phyloP scores from a whole-genome alignment of 2,329 filamentous ascomycete species.

The Paecilomyces sp. region DNA sequence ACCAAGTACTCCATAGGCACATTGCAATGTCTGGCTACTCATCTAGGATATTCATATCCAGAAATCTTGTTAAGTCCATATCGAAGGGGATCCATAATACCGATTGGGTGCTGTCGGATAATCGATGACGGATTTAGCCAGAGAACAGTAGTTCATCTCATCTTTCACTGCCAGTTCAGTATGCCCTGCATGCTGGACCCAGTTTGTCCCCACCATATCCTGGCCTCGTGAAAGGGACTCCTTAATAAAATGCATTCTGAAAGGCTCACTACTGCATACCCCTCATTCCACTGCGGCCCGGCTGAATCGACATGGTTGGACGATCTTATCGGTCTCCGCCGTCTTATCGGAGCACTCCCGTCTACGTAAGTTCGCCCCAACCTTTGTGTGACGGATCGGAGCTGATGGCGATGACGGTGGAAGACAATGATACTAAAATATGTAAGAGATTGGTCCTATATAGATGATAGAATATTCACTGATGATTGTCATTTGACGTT shows the following conservation, averaged over 20 bases:
- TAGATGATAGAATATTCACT: background rate
- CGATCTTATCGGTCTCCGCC: background rate
- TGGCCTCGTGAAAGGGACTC: background rate
- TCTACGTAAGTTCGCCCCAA: too few species aligned
- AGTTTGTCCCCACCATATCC: background rate
- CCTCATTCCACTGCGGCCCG: background rate
- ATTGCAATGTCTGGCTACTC: background rate
- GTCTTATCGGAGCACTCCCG: background rate
- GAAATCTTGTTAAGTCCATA: background rate
- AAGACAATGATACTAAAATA: background rate
- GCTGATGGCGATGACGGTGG: background rate
- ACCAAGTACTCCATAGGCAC: background rate
- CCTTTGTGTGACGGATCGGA: background rate
- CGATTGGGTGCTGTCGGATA: background rate
- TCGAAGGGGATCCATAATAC: background rate
- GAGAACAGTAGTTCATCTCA: background rate
- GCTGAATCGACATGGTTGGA: background rate
- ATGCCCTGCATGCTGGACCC: background rate
- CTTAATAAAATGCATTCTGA: background rate
- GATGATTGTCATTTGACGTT: background rate
- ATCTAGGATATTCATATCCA: background rate
- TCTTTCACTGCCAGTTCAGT: background rate
- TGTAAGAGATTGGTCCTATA: background rate
- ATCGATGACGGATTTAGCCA: background rate
- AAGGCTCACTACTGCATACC: background rate